Evolutionary conservation across 371 early-diverging fungal genomes (phyloP).

Genomic region (Rhizopus sp.): DNA sequence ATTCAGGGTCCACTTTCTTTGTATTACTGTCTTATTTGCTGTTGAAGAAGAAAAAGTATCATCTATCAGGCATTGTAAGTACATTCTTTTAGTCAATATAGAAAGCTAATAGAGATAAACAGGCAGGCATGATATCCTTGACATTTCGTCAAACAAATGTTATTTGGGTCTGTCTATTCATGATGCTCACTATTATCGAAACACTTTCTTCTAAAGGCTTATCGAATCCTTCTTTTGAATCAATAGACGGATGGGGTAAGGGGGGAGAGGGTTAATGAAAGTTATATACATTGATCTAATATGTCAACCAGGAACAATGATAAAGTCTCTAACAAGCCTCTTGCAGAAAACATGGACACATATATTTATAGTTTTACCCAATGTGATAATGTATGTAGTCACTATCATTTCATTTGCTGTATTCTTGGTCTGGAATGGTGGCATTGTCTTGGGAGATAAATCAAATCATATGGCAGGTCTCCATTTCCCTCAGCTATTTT

Average conservation of each 20-base stretch:
- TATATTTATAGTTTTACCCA: conserved; percentile 12
- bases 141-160: conserved; percentile 93
- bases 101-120: conserved; percentile 5
- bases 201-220: conserved; percentile 7
- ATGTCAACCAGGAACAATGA: background rate
- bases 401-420: conserved; percentile 55
- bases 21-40: conserved; percentile 72
- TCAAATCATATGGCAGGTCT: conserved; percentile 81
- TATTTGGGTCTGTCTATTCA: conserved; percentile 75
- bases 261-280: background rate
- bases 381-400: conserved; percentile 35
- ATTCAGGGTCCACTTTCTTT: conserved; percentile 80
- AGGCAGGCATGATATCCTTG: conserved; percentile 63
- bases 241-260: background rate
- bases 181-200: conserved; percentile 45
- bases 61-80: conserved; percentile 60
- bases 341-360: conserved; percentile 12
- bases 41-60: conserved; percentile 49
- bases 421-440: conserved; percentile 80
- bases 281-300: background rate
- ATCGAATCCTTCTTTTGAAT: background rate
- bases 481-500: conserved; percentile 89
- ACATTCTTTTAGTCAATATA: conserved; percentile 2
- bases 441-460: conserved; percentile 90
- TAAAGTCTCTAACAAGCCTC: conserved; percentile 14